Evolutionary conservation across 257 asterid species (phyloP).

Genomic region (Asclepias syriaca): DNA sequence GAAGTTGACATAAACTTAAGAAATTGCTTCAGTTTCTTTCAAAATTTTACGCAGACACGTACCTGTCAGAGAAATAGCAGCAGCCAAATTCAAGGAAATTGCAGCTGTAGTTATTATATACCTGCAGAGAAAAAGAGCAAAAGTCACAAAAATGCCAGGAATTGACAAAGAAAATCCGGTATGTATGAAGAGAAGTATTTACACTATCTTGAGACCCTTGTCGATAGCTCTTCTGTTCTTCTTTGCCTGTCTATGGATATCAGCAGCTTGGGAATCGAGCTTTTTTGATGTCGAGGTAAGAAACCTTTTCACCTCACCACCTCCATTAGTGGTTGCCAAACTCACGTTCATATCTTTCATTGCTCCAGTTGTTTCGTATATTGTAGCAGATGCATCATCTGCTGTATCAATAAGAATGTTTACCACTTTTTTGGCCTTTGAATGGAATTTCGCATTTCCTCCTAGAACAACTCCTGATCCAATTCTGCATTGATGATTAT

Average conservation of each 20-base stretch:
- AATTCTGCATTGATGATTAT: constrained; percentile 33
- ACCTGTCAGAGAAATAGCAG: constrained; percentile 58
- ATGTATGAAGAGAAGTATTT: not conserved
- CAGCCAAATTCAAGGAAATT: constrained; percentile 48
- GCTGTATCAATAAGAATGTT: constrained; percentile 71
- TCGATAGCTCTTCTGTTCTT: constrained; percentile 47
- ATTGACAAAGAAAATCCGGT: not conserved
- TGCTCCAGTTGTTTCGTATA: constrained; percentile 56
- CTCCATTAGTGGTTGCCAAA: constrained; percentile 28
- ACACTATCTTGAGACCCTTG: constrained; percentile 51
- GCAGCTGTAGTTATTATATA: constrained; percentile 41
- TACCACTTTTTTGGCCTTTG: constrained; percentile 51
- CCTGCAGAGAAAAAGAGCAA: constrained; percentile 34
- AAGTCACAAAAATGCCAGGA: not conserved
- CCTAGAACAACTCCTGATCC: constrained; percentile 70
- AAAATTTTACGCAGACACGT: not conserved
- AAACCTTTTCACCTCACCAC: constrained; percentile 36
- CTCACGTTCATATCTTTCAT: constrained; percentile 48
- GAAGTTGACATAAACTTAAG: not conserved
- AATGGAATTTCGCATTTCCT: constrained; percentile 58
- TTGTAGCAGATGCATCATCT: constrained; percentile 60
- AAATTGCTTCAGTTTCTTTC: not conserved
- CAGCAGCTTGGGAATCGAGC: constrained; percentile 60
- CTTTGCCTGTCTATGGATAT: constrained; percentile 53
- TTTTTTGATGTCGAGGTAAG: constrained; percentile 44